A percentile compares a stretch with the other conserved stretches of the same genome.
phyloP scores from a whole-genome alignment of 116 monocot species.

The Posidonia oceanica region DNA sequence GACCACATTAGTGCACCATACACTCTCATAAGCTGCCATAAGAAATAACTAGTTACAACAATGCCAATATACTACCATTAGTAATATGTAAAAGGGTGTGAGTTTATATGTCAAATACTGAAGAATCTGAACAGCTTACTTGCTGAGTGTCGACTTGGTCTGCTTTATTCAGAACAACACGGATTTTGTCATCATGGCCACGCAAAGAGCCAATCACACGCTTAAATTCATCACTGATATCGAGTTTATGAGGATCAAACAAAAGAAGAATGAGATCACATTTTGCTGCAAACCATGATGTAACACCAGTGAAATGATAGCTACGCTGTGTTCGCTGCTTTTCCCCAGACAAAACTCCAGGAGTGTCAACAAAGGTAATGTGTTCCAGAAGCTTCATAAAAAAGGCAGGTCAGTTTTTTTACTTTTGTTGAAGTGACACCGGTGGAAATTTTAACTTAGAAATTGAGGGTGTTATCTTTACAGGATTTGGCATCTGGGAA shows the following conservation, averaged over 20 bases:
- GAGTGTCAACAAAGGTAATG: conserved; percentile 74
- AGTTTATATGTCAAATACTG: neutral
- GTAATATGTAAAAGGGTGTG: too few species aligned
- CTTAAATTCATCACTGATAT: conserved; percentile 93
- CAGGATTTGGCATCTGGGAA: conserved; percentile 93
- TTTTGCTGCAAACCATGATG: conserved; percentile 93
- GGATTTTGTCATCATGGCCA: conserved; percentile 94
- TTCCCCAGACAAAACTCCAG: conserved; percentile 92
- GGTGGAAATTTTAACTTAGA: neutral
- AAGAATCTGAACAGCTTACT: conserved; percentile 18
- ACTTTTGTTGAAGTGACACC: neutral
- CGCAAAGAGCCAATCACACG: conserved; percentile 77
- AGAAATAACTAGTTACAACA: neutral
- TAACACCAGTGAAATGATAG: conserved; percentile 91
- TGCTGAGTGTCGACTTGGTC: conserved; percentile 91
- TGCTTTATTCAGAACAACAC: conserved; percentile 82
- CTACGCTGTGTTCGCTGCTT: conserved; percentile 88
- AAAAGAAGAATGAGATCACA: conserved; percentile 88
- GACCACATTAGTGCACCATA: conserved; percentile 96
- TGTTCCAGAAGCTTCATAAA: conserved; percentile 54
- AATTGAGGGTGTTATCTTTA: conserved; percentile 18
- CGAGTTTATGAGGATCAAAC: conserved; percentile 94
- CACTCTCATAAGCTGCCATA: conserved; percentile 81
- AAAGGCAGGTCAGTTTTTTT: neutral
- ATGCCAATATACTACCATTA: neutral